A percentile compares a stretch with the other conserved stretches of the same genome.
Conservation (phyloP, 2,329 filamentous ascomycete species). For the Fusarium tjaetaba region DNA sequence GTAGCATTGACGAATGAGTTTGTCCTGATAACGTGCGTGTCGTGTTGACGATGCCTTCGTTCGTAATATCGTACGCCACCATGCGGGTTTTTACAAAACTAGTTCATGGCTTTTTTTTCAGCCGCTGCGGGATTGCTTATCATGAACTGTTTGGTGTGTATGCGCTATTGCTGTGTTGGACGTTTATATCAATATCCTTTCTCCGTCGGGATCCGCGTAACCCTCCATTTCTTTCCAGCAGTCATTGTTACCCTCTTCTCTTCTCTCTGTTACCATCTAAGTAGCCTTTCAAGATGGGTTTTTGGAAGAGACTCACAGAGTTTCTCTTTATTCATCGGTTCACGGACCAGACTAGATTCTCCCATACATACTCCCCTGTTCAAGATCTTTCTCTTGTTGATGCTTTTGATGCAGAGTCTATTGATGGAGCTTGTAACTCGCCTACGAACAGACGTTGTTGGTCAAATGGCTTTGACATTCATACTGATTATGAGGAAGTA, state of each 20-base stretch:
- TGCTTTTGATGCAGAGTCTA: background rate
- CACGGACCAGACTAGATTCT: background rate
- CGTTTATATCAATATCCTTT: background rate
- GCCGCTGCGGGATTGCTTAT: background rate
- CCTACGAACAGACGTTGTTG: background rate
- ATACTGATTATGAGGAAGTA: background rate
- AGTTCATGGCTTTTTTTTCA: background rate
- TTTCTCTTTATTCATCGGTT: background rate
- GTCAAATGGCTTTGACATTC: background rate
- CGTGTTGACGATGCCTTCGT: background rate
- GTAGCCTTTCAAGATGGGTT: background rate
- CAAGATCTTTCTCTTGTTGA: background rate
- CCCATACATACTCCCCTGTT: background rate
- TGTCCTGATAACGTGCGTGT: background rate
- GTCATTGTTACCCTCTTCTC: background rate
- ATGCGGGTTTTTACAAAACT: background rate
- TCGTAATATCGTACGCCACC: background rate
- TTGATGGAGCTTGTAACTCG: background rate
- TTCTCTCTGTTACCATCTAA: background rate
- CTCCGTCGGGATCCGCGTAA: background rate
- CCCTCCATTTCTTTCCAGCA: background rate
- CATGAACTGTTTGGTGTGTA: too few species aligned
- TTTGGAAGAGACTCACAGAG: slow-evolving; percentile 2
- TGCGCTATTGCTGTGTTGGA: background rate
- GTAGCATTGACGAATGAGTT: background rate